Conservation (phyloP, 1,284 basidiomycete species). For the Erythrobasidium hasegawianum region DNA sequence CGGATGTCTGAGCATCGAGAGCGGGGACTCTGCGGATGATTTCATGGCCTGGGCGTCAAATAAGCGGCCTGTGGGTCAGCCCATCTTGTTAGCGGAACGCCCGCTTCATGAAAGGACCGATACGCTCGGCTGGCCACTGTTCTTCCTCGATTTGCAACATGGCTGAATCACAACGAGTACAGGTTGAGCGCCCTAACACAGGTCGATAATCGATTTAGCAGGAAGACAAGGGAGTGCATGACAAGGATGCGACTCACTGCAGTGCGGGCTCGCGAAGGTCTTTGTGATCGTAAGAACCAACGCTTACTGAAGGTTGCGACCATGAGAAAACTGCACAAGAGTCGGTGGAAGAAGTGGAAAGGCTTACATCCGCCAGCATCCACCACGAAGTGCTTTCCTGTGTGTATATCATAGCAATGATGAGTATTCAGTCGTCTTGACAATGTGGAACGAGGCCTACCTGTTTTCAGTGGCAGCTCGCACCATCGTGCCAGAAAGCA, state of each 20-base stretch:
- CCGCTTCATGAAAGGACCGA: background rate
- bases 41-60: no score
- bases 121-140: no score
- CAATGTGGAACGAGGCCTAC: no score
- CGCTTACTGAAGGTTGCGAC: constrained; percentile 3
- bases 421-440: background rate
- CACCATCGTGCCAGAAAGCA: constrained; percentile 79
- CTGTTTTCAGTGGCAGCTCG: constrained; percentile 61
- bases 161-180: constrained; percentile 10
- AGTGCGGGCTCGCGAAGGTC: constrained; percentile 32
- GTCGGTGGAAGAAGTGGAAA: background rate
- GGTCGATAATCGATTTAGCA: no score
- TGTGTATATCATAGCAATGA: background rate
- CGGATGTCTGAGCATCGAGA: no score
- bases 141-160: background rate
- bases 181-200: constrained; percentile 21
- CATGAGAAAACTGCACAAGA: background rate
- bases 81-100: no score
- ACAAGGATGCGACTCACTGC: constrained; percentile 15
- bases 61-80: no score
- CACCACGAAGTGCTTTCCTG: constrained; percentile 59
- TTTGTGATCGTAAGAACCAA: constrained; percentile 24
- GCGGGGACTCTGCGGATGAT: no score
- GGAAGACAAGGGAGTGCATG: no score
- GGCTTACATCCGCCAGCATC: constrained; percentile 59